Evolutionary conservation across 2,329 filamentous ascomycete genomes (phyloP).

Genomic region (Phaeosphaeriaceae sp.): DNA sequence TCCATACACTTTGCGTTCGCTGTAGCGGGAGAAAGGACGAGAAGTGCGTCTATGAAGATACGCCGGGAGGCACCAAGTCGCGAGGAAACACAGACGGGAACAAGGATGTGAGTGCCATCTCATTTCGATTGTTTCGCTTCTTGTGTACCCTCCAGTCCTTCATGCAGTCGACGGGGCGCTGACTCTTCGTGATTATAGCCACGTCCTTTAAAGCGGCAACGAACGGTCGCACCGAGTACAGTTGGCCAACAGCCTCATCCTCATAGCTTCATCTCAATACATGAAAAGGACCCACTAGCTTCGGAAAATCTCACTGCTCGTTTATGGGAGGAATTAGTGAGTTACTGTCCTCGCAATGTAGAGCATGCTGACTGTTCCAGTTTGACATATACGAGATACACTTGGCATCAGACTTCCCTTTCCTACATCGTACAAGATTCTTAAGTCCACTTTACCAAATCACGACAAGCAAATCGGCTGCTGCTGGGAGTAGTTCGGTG

Average conservation of each 20-base stretch:
- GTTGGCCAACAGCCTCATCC: too few relatives aligned
- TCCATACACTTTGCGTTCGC: constrained; percentile 73
- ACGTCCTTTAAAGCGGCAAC: constrained; percentile 39
- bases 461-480: constrained; percentile 32
- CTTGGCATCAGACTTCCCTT: constrained; percentile 75
- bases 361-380: constrained; percentile 28
- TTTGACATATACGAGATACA: constrained; percentile 75
- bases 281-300: constrained; percentile 65
- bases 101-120: constrained; percentile 28
- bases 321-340: constrained; percentile 69
- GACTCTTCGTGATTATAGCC: constrained; percentile 10
- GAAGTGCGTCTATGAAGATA: constrained; percentile 68
- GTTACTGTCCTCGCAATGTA: neutral
- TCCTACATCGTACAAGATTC: constrained; percentile 72
- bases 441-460: constrained; percentile 43
- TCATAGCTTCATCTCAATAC: constrained; percentile 48
- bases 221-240: constrained; percentile 46
- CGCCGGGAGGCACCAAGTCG: constrained; percentile 44
- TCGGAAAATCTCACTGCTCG: constrained; percentile 67
- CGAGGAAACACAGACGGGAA: constrained; percentile 41
- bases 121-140: too few relatives aligned
- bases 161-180: too few relatives aligned
- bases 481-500: constrained; percentile 32
- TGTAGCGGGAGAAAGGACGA: constrained; percentile 72
- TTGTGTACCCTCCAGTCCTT: neutral